These are phyloP conservation scores for Mycosarcoma mackinlayi DNA, from an alignment of 1,284 basidiomycete species.

Conservation along the genomic window DNA sequence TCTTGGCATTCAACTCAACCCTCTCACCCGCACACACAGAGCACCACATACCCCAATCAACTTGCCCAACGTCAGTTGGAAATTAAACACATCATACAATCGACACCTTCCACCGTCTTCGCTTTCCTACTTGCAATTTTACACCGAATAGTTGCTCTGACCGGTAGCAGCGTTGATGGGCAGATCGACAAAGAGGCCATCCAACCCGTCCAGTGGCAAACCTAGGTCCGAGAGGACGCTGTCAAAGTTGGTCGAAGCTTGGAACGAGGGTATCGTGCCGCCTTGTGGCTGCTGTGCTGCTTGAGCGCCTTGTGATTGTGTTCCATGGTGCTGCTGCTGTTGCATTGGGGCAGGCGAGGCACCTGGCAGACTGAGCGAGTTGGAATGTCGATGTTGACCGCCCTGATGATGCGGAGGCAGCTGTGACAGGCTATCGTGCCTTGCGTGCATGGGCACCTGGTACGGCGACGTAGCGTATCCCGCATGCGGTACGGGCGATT, in stretches of 20 bases:
- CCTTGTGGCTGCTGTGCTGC: constrained; percentile 1
- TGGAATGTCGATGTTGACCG: constrained; percentile 4
- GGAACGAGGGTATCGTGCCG: not conserved
- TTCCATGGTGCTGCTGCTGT: constrained; percentile 8
- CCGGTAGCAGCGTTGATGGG: constrained; percentile 28
- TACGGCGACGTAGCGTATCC: constrained; percentile 21
- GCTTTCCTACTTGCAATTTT: not conserved
- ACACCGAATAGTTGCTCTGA: constrained; percentile 32
- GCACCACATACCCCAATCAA: no score
- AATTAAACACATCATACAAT: no score
- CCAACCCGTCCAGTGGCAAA: constrained; percentile 39
- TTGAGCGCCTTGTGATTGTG: no score
- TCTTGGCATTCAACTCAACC: no score
- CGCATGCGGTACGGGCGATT: constrained; percentile 35
- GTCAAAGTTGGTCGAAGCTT: constrained; percentile 44
- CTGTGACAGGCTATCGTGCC: not conserved
- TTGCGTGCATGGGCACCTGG: constrained; percentile 5
- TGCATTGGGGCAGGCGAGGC: not conserved
- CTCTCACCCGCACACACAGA: no score
- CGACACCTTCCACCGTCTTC: not conserved
- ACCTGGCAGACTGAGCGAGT: constrained; percentile 6
- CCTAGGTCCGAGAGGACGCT: constrained; percentile 40
- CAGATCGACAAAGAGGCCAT: constrained; percentile 43
- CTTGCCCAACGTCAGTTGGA: no score
- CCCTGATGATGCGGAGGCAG: not conserved